Evolutionary conservation across 257 asterid species (phyloP), one percentile per base, ranked within the genome.

Genomic region (Echites panduratus): DNA sequence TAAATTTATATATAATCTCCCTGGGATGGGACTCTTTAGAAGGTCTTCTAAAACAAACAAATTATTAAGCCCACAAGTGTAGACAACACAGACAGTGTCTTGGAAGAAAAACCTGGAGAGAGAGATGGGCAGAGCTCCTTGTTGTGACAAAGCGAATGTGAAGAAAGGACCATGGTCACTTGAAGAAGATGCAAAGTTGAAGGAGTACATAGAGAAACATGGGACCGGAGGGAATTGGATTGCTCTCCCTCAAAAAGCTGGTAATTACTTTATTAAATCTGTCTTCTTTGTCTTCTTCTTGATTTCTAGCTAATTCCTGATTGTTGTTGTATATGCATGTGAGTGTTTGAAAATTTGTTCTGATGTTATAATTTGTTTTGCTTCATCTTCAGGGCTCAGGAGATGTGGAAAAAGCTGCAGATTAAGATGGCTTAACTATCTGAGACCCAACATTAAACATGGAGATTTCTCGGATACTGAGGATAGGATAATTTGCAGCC

Each of bases 151-250:
- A 76, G 91, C 85, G 48, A 89, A 83, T 78, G 97, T 89, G 83
- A 91, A 89, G 89, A 91, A 75, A 81, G 97, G 97, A 44, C 89
- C 97, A 66, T 91, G 97, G 97, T 89, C 97, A 1, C 93, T 95
- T 45, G 97, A 91, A 74, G 97, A 91, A 87, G 97, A 91, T 75
- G 95, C 81, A 2, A 85, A 84, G 82, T 86, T 91, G 0, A 91
- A 85, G 53, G 86, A 87, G 0, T 88, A 88, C 84, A 89, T 91
- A 54, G 81, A 87, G 5, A 91, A 84, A 57, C 56, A 79, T 79
- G 97, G 97, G 17, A 87, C 93, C 53, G 96, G 95, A 1, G 96
- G 95, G 0, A 91, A 91, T 48, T 89, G 97, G 96, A 89, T 91
- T 77, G 78, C 97, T 70, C 93, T 91, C 20, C 98, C 98, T 20